These are phyloP conservation scores for Peniophora sp. DNA, from an alignment of 1,284 basidiomycete species.

Conservation along the genomic window DNA sequence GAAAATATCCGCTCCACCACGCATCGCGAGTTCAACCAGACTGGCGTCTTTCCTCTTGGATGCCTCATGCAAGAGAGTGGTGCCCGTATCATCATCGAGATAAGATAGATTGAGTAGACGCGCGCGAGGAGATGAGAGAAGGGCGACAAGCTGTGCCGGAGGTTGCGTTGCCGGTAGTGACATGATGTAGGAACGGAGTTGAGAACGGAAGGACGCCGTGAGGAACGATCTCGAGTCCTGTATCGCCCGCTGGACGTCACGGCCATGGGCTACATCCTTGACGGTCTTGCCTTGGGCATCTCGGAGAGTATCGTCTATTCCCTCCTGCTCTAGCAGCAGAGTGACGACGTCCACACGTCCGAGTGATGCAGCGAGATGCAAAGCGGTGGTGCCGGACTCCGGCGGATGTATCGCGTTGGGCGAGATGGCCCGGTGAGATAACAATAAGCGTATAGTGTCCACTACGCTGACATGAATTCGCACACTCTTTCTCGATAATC, in stretches of 20 bases:
- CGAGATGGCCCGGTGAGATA: conserved; percentile 70
- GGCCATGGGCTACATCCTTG: conserved; percentile 69
- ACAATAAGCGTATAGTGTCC: conserved; percentile 60
- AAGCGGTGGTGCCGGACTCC: conserved; percentile 69
- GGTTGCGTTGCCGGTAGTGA: conserved; percentile 43
- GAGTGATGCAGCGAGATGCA: conserved; percentile 83
- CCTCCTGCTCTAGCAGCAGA: conserved; percentile 69
- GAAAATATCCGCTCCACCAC: conserved; percentile 87
- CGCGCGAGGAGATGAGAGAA: conserved; percentile 58
- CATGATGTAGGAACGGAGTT: conserved; percentile 68
- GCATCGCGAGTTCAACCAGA: conserved; percentile 77
- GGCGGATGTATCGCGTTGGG: conserved; percentile 68
- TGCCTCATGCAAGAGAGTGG: conserved; percentile 83
- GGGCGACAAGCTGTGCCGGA: conserved; percentile 39
- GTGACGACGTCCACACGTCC: conserved; percentile 75
- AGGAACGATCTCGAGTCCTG: conserved; percentile 71
- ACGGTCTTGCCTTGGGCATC: conserved; percentile 69
- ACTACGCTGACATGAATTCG: conserved; percentile 25
- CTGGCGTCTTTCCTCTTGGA: conserved; percentile 76
- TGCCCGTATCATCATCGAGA: conserved; percentile 72
- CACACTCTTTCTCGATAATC: neutral
- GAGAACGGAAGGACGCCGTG: conserved; percentile 69
- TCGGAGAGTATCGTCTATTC: conserved; percentile 73
- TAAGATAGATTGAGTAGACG: conserved; percentile 59
- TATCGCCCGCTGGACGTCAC: conserved; percentile 66